Conservation (phyloP, 768 basidiomycete species). For the Termitomyces sp. region DNA sequence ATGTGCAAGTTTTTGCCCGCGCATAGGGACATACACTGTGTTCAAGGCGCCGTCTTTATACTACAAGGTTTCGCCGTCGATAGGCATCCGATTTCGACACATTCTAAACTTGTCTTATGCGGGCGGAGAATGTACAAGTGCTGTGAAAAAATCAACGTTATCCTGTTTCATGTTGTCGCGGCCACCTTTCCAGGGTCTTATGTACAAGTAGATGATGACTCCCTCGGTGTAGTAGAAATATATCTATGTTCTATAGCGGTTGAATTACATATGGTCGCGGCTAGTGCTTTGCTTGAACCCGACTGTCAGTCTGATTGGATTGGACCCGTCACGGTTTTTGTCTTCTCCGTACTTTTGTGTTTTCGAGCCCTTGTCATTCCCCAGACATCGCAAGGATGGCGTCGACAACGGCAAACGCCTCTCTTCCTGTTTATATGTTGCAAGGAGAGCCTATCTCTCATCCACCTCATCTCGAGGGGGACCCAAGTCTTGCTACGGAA, state of each 20-base stretch:
- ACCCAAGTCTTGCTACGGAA: slow-evolving; percentile 81
- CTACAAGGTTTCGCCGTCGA: not conserved
- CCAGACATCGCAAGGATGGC: slow-evolving; percentile 48
- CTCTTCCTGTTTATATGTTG: slow-evolving; percentile 66
- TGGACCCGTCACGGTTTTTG: slow-evolving; percentile 14
- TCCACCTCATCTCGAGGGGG: slow-evolving; percentile 79
- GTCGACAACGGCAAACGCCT: slow-evolving; percentile 58
- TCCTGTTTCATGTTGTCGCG: not conserved
- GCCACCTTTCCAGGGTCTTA: not conserved
- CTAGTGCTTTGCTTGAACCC: slow-evolving; percentile 11
- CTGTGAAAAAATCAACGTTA: not conserved
- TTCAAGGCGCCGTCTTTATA: not conserved
- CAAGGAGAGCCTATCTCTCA: slow-evolving; percentile 72
- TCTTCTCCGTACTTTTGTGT: slow-evolving; percentile 15
- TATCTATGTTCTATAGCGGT: not conserved
- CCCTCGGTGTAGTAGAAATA: slow-evolving; percentile 3
- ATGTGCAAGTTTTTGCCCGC: not conserved
- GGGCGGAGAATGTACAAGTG: not conserved
- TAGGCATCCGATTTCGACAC: no score
- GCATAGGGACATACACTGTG: not conserved
- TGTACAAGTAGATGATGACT: not conserved
- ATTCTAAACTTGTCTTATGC: not conserved
- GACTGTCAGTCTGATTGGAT: slow-evolving; percentile 16
- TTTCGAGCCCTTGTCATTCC: slow-evolving; percentile 13
- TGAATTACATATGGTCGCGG: slow-evolving; percentile 1